Evolutionary conservation across 306 rosid genomes (phyloP).

Genomic region (Crotalaria pallida): DNA sequence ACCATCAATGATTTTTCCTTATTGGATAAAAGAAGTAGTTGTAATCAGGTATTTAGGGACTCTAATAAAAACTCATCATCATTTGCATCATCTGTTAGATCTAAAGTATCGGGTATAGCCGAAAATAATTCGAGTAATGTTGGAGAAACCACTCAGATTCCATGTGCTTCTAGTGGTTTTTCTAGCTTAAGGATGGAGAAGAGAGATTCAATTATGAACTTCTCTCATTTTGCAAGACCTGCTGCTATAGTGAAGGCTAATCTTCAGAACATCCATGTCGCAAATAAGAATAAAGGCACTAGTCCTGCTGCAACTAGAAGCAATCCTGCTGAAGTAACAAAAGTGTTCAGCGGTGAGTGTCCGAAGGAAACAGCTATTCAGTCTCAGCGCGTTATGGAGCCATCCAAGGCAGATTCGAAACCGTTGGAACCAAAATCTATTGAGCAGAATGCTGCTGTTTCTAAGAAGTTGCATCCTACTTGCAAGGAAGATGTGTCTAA

Average conservation of each 20-base stretch:
- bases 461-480: constrained; percentile 32
- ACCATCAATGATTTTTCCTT: constrained; percentile 41
- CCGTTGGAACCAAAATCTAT: constrained; percentile 30
- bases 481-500: constrained; percentile 38
- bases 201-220: constrained; percentile 47
- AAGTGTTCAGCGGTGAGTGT: constrained; percentile 24
- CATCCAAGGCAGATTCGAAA: constrained; percentile 37
- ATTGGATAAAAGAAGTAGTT: constrained; percentile 33
- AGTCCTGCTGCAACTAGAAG: constrained; percentile 15
- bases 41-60: constrained; percentile 38
- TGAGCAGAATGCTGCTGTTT: constrained; percentile 30
- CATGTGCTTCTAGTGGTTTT: constrained; percentile 34
- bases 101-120: constrained; percentile 26
- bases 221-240: constrained; percentile 75
- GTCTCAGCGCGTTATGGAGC: constrained; percentile 23
- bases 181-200: constrained; percentile 34
- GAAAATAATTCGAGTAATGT: constrained; percentile 37
- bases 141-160: constrained; percentile 36
- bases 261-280: constrained; percentile 39
- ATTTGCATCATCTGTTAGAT: constrained; percentile 38
- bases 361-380: constrained; percentile 26
- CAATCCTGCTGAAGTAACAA: constrained; percentile 31
- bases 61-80: constrained; percentile 30
- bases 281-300: constrained; percentile 31
- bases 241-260: constrained; percentile 51